Evolutionary conservation across 164 flowering plant species (phyloP).

Genomic region (Dillenia suffruticosa): DNA sequence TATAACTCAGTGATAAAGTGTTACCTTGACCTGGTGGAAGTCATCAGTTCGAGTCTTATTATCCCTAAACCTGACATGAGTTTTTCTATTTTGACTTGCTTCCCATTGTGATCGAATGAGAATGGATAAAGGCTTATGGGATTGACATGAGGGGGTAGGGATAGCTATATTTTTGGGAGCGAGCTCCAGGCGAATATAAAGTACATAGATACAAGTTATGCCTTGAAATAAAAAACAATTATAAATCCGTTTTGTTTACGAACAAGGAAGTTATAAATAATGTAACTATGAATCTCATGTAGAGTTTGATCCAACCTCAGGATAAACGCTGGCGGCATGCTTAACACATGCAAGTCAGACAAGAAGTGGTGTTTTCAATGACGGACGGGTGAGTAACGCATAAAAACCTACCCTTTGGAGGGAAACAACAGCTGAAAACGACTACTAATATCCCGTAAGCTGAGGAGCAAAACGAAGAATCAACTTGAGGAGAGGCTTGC

Average conservation of each 20-base stretch:
- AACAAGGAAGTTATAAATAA: background rate
- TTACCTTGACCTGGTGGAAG: constrained; percentile 9
- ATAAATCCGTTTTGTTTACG: background rate
- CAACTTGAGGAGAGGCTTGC: no score
- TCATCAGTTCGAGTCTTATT: constrained; percentile 11
- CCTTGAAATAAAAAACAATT: background rate
- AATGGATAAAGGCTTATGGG: constrained; percentile 10
- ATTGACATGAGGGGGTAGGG: constrained; percentile 1
- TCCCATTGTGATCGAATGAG: no score
- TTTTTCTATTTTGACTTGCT: constrained; percentile 4
- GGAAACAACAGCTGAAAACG: constrained; percentile 3
- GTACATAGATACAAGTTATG: no score
- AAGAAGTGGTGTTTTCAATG: constrained; percentile 3
- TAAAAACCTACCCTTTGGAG: constrained; percentile 5
- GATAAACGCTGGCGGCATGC: constrained; percentile 10
- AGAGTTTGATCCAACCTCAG: no score
- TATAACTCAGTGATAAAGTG: background rate
- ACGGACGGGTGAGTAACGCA: constrained; percentile 2
- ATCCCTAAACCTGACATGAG: constrained; percentile 11
- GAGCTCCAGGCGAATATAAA: background rate
- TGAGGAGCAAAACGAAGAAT: no score
- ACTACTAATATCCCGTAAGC: background rate
- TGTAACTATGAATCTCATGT: background rate
- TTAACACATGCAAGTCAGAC: constrained; percentile 8
- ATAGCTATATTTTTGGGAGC: background rate